phyloP scores from a whole-genome alignment of 768 basidiomycete species.

The Suillus subaureus region DNA sequence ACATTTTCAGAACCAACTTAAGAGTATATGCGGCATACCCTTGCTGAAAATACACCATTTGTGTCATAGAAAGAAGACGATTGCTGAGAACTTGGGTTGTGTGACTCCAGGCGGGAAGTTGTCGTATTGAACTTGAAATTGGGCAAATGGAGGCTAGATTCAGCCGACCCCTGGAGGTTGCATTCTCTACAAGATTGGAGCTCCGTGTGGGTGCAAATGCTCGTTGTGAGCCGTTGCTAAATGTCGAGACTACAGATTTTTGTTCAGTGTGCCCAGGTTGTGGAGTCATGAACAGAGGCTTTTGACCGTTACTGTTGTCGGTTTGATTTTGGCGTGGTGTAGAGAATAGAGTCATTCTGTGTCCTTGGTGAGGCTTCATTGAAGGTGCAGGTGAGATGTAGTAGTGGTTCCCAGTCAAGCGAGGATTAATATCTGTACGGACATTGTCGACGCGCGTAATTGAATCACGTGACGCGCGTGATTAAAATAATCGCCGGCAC shows the following conservation, averaged over 20 bases:
- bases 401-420: conserved; percentile 3
- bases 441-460: conserved; percentile 14
- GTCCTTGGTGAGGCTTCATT: conserved; percentile 10
- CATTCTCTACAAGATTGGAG: conserved; percentile 13
- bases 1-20: too few relatives aligned
- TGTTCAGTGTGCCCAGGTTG: conserved; percentile 1
- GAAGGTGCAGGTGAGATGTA: neutral
- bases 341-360: neutral
- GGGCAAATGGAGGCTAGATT: conserved; percentile 15
- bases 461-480: conserved; percentile 16
- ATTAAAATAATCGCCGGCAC: neutral
- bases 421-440: neutral
- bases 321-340: neutral
- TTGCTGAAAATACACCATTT: conserved; percentile 5
- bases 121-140: conserved; percentile 8
- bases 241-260: neutral
- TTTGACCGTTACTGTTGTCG: conserved; percentile 3
- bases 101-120: conserved; percentile 18
- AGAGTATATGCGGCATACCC: conserved; percentile 14
- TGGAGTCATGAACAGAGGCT: conserved; percentile 1
- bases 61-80: conserved; percentile 8
- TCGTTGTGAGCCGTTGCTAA: conserved; percentile 15
- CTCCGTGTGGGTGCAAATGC: conserved; percentile 13
- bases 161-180: conserved; percentile 7
- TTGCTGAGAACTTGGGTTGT: conserved; percentile 10